phyloP scores from a whole-genome alignment of 1,284 basidiomycete genomes.

The Phaffia rhodozyma region DNA sequence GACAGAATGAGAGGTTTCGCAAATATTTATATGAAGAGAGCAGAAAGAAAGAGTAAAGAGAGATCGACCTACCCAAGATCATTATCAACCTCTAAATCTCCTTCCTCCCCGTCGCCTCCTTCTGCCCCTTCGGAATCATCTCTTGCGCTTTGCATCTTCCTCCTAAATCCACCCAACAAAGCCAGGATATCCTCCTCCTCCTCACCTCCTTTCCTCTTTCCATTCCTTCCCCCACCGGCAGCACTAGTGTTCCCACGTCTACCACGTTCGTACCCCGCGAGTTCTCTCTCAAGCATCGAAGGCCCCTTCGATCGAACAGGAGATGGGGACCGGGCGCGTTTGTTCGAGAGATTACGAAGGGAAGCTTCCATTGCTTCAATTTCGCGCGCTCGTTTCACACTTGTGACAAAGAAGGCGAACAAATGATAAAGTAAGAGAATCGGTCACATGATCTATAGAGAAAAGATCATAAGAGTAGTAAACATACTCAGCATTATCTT shows the following conservation, averaged over 20 bases:
- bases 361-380: conserved; percentile 80
- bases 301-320: conserved; percentile 38
- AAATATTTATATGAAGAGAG: no score
- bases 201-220: conserved; percentile 30
- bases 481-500: conserved; percentile 47
- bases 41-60: no score
- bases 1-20: no score
- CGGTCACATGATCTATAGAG: neutral
- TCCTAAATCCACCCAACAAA: neutral
- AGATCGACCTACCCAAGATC: no score
- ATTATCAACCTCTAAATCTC: no score
- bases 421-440: neutral
- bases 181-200: neutral
- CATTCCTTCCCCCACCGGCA: conserved; percentile 35
- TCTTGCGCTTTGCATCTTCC: neutral
- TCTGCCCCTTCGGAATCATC: neutral
- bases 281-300: conserved; percentile 63
- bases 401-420: neutral
- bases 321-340: conserved; percentile 17
- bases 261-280: conserved; percentile 61
- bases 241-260: conserved; percentile 15
- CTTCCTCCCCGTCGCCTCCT: neutral
- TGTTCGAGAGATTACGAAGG: conserved; percentile 53
- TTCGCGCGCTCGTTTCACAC: conserved; percentile 56
- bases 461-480: conserved; percentile 10